Conservation (phyloP, 2,329 filamentous ascomycete species). For the Pseudocercospora cruenta region DNA sequence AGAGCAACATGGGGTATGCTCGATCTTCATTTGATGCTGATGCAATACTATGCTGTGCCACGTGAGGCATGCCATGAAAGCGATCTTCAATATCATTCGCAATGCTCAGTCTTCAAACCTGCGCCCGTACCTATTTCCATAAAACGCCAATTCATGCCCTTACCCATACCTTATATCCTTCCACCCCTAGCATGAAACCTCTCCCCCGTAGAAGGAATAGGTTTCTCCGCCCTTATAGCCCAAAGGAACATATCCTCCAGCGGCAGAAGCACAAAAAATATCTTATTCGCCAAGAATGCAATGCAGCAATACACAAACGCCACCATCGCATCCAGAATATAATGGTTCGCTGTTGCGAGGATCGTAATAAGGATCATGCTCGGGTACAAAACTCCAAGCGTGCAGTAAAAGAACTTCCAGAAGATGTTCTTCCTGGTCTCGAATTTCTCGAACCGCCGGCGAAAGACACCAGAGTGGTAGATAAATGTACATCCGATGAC, state of each 20-base stretch:
- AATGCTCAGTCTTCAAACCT: too few relatives aligned
- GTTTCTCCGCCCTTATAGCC: slow-evolving; percentile 54
- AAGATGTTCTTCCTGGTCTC: slow-evolving; percentile 47
- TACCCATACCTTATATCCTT: slow-evolving; percentile 10
- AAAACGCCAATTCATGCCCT: too few relatives aligned
- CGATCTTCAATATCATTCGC: too few relatives aligned
- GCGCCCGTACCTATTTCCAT: too few relatives aligned
- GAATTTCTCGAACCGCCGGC: slow-evolving; percentile 43
- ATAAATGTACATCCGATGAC: slow-evolving; percentile 55
- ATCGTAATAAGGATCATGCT: slow-evolving; percentile 59
- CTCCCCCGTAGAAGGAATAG: slow-evolving; percentile 56
- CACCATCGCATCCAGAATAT: slow-evolving; percentile 57
- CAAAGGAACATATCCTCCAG: slow-evolving; percentile 56
- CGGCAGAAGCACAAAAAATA: slow-evolving; percentile 55
- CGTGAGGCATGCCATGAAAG: too few relatives aligned
- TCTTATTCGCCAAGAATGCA: slow-evolving; percentile 52
- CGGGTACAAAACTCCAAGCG: slow-evolving; percentile 57
- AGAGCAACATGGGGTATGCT: too few relatives aligned
- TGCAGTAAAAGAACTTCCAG: slow-evolving; percentile 51
- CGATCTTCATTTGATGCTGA: too few relatives aligned
- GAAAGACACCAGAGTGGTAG: slow-evolving; percentile 51
- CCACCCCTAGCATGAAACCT: slow-evolving; percentile 38
- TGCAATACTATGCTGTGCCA: too few relatives aligned
- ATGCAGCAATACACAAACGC: slow-evolving; percentile 50
- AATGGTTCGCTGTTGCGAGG: slow-evolving; percentile 64